phyloP scores from a whole-genome alignment of 2,329 filamentous ascomycete genomes.

The Colletotrichum orbiculare region DNA sequence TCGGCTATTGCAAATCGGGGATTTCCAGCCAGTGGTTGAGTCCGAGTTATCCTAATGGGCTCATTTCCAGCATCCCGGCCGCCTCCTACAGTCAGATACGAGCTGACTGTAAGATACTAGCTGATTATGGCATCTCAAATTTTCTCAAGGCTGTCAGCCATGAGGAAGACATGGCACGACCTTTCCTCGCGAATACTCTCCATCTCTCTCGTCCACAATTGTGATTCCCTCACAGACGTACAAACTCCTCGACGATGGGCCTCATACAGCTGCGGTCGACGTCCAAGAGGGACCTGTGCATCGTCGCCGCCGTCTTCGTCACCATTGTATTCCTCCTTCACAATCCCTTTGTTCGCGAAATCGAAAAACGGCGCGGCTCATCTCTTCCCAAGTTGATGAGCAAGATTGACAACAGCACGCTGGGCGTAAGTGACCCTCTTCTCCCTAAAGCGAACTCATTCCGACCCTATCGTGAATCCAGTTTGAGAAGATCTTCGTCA shows the following conservation, averaged over 20 bases:
- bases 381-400: constrained; percentile 3
- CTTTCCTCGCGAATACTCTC: no score
- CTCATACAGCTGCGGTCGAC: constrained; percentile 15
- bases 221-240: background rate
- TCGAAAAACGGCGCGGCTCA: background rate
- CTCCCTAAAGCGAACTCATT: background rate
- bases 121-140: no score
- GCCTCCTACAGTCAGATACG: background rate
- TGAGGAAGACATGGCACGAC: no score
- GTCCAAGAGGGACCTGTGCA: constrained; percentile 19
- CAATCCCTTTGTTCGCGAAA: constrained; percentile 21
- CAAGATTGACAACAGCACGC: constrained; percentile 21
- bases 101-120: background rate
- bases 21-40: no score
- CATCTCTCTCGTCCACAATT: background rate
- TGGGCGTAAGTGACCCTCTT: constrained; percentile 18
- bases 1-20: background rate
- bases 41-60: no score
- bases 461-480: constrained; percentile 37
- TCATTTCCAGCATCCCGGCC: no score
- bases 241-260: constrained; percentile 1
- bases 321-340: constrained; percentile 6
- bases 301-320: constrained; percentile 14
- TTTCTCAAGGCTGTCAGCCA: no score
- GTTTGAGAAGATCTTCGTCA: constrained; percentile 65